Base-by-base conservation (phyloP, 1,284 basidiomycete species). In the Trichosporon ovoides region DNA sequence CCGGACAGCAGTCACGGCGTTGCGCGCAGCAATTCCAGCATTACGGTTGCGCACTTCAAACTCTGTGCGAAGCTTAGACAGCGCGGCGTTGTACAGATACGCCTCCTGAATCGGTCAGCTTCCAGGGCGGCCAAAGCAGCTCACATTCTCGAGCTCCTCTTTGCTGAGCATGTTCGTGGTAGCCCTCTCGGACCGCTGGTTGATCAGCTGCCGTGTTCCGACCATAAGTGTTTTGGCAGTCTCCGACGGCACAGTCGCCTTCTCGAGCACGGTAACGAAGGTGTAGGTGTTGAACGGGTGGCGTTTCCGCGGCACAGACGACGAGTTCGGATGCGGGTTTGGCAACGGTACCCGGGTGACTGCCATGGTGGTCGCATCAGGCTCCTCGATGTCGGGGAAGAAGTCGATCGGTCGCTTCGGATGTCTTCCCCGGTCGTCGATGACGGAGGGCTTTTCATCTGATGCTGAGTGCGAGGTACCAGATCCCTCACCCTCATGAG, bases 11-110 rank as follows among this genome's bases (percentile, higher is more conserved):
- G 84, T 81, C 2, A 88, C 86, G 53, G 88, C 81, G 6, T 90
- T 83, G n/a, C 86, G 83, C 61, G 97, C 83, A 4, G 88, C 82
- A 12, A 91, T 85, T 16, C 85, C 87, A 69, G 96, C 92, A 69
- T 92, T 96, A 58, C 89, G 84, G 3, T 88, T 87, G 55, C 85
- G 84, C 64, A 93, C 85, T 9, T 88, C 87, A 38, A 91, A 83
- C 71, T 97, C 95, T 10, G 91, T 88, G 19, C 91, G 84, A 38
- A 97, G 80, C 75, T 98, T 94, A 0, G 91, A 89, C 33, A 98
- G 76, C 0, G 96, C 96, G 9, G 96, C 95, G 54, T 87, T 85
- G 77, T 97, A 97, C 28, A 98, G 81, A 73, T 98, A 98, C 11
- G 92, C 91, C 85, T 95, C 88, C 91, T 95, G 66, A 18, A 36